Percentiles rank a stretch among this genome's conserved stretches.
phyloP scores from a whole-genome alignment of 768 basidiomycete genomes.

The Brasilioporus rufonigricans region DNA sequence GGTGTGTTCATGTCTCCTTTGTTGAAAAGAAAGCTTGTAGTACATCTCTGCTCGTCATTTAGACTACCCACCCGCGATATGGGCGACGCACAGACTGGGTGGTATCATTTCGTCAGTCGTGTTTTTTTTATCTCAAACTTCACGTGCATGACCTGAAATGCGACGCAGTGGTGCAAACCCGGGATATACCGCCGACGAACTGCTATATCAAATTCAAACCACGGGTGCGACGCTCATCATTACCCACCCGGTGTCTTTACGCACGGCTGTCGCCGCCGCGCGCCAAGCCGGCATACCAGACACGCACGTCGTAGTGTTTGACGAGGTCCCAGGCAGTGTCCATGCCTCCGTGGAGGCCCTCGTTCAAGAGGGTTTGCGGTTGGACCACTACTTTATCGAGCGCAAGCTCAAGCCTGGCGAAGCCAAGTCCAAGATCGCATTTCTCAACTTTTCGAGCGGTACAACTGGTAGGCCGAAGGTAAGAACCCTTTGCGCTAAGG shows the following conservation, averaged over 20 bases:
- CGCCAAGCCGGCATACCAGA: constrained; percentile 29
- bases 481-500: background rate
- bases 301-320: constrained; percentile 29
- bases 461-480: constrained; percentile 57
- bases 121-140: background rate
- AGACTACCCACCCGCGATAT: constrained; percentile 57
- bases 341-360: constrained; percentile 44
- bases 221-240: constrained; percentile 30
- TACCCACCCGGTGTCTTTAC: constrained; percentile 29
- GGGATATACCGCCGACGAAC: constrained; percentile 32
- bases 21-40: background rate
- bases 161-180: constrained; percentile 34
- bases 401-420: constrained; percentile 52
- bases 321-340: constrained; percentile 10
- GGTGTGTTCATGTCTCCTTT: constrained; percentile 36
- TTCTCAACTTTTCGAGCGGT: constrained; percentile 72
- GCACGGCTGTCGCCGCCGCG: constrained; percentile 31
- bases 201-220: constrained; percentile 32
- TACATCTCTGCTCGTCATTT: background rate
- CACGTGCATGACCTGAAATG: background rate
- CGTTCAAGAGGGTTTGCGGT: constrained; percentile 41
- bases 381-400: constrained; percentile 42
- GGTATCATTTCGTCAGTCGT: constrained; percentile 53
- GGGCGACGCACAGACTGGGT: constrained; percentile 60
- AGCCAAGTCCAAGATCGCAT: constrained; percentile 58